A percentile compares a stretch with the other conserved stretches of the same genome.
Conservation (phyloP, 129 eudicot genomes). For the Artemisia tridentata region DNA sequence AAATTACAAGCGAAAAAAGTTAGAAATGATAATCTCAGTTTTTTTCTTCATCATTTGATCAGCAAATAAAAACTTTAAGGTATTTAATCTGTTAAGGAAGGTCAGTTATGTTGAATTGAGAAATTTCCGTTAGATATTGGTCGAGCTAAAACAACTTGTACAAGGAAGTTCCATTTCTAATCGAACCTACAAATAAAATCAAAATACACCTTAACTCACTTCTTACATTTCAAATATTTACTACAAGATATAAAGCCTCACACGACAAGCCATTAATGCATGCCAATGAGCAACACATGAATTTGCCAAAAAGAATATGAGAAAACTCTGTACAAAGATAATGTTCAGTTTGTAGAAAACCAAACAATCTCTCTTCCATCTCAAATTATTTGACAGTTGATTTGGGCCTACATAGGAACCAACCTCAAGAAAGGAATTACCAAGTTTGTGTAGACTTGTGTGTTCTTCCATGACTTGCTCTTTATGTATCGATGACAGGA, state of each 20-base stretch:
- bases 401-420: not conserved
- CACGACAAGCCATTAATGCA: constrained; percentile 17
- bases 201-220: constrained; percentile 25
- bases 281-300: constrained; percentile 4
- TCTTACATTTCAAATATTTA: constrained; percentile 15
- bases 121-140: not conserved
- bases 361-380: constrained; percentile 24
- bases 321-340: constrained; percentile 29
- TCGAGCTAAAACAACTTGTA: not conserved
- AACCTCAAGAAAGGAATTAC: constrained; percentile 11
- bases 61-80: too few species aligned
- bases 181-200: not conserved
- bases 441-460: not conserved
- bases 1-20: too few species aligned
- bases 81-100: not conserved
- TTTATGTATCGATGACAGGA: constrained; percentile 16
- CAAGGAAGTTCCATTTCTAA: constrained; percentile 9
- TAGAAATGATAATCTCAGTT: too few species aligned
- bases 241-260: constrained; percentile 15
- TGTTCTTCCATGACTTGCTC: constrained; percentile 14
- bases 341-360: constrained; percentile 14
- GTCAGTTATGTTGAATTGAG: not conserved
- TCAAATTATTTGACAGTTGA: constrained; percentile 19
- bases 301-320: constrained; percentile 24
- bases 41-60: too few species aligned